phyloP scores from a whole-genome alignment of 331 rosid species.

The Quercus tomentella region DNA sequence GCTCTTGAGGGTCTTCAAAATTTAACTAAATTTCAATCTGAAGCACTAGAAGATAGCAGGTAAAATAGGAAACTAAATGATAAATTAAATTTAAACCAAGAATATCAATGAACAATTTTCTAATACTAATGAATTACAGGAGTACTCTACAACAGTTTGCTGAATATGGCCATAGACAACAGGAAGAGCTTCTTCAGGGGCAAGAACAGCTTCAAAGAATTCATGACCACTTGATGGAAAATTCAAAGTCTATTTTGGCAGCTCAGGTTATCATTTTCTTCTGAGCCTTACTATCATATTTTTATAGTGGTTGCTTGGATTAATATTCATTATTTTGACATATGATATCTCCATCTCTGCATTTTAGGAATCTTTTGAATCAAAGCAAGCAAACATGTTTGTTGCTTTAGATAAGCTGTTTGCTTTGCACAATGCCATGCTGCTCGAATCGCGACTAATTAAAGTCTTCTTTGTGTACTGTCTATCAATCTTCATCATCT shows the following conservation, averaged over 20 bases:
- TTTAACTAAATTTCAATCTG: conserved; percentile 49
- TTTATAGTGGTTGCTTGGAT: neutral
- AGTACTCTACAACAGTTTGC: conserved; percentile 43
- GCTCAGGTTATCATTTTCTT: conserved; percentile 48
- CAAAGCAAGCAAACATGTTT: conserved; percentile 84
- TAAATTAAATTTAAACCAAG: neutral
- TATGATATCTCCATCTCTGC: neutral
- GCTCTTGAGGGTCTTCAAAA: conserved; percentile 54
- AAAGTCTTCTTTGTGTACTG: conserved; percentile 68
- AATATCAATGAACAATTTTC: neutral
- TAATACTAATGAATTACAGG: conserved; percentile 31
- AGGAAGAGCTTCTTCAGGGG: conserved; percentile 58
- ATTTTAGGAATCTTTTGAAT: conserved; percentile 70
- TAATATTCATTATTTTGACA: neutral
- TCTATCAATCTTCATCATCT: conserved; percentile 53
- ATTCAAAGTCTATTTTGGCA: conserved; percentile 57
- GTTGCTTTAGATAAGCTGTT: conserved; percentile 64
- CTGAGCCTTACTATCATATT: neutral
- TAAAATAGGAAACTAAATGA: conserved; percentile 1
- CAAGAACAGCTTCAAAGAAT: conserved; percentile 56
- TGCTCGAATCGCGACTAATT: conserved; percentile 68
- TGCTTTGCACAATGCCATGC: conserved; percentile 69
- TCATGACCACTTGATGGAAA: conserved; percentile 71
- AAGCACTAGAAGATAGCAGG: conserved; percentile 88
- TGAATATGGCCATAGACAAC: conserved; percentile 66